Percentiles rank a stretch among this genome's conserved stretches.
phyloP scores from a whole-genome alignment of 1,284 basidiomycete genomes.

The Schizophyllum commune region DNA sequence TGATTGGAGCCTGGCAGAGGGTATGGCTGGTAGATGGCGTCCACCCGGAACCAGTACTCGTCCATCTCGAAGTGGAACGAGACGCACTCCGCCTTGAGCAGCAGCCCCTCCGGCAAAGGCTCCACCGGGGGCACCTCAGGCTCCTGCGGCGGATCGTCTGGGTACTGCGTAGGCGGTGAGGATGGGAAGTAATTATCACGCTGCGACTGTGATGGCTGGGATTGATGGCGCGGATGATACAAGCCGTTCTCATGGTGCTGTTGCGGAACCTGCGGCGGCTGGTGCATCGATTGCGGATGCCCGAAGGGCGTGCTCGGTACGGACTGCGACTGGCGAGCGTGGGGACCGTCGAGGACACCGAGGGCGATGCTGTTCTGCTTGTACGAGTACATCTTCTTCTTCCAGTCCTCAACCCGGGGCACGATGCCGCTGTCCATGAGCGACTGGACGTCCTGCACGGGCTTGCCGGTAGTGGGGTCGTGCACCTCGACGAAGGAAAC shows the following conservation, averaged over 20 bases:
- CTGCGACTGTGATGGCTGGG: not conserved
- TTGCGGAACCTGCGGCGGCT: constrained; percentile 14
- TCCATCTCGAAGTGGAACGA: constrained; percentile 96
- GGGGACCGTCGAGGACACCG: constrained; percentile 76
- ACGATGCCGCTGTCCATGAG: constrained; percentile 82
- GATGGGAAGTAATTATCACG: not conserved
- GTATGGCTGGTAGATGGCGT: constrained; percentile 84
- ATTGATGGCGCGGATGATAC: not conserved
- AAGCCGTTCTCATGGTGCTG: constrained; percentile 1
- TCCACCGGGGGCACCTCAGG: constrained; percentile 22
- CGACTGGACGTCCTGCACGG: constrained; percentile 66
- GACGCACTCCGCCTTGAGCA: constrained; percentile 85
- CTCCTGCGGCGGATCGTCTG: constrained; percentile 20
- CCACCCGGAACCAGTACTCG: constrained; percentile 96
- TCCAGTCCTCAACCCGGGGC: constrained; percentile 98
- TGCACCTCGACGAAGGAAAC: constrained; percentile 95
- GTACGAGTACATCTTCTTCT: constrained; percentile 89
- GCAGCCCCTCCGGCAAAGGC: constrained; percentile 61
- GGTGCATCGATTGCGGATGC: constrained; percentile 14
- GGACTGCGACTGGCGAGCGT: constrained; percentile 27
- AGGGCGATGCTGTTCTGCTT: constrained; percentile 95
- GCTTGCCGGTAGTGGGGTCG: constrained; percentile 79
- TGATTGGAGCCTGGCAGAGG: constrained; percentile 40
- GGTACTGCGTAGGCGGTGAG: constrained; percentile 18
- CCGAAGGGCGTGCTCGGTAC: constrained; percentile 36